Evolutionary conservation across 2,329 filamentous ascomycete genomes (phyloP).

Genomic region (Cryphonectria parasitica): DNA sequence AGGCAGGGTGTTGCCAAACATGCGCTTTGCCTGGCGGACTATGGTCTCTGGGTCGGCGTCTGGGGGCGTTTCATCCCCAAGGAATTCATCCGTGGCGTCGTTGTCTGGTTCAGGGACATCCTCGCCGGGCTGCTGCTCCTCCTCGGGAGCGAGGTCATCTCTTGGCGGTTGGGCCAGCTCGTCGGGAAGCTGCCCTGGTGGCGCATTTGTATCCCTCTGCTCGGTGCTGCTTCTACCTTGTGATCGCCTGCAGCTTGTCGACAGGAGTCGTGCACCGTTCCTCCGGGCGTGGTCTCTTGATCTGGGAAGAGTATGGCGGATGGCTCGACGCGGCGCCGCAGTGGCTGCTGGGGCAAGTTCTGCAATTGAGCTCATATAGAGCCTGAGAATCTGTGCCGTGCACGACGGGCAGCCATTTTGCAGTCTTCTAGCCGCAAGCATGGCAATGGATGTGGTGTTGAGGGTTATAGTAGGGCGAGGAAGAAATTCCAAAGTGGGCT

Average conservation of each 20-base stretch:
- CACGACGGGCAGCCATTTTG: conserved; percentile 45
- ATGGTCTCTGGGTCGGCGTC: conserved; percentile 57
- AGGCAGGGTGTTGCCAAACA: conserved; percentile 78
- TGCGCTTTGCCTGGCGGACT: conserved; percentile 72
- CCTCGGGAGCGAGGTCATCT: conserved; percentile 9
- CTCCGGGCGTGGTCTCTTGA: conserved; percentile 14
- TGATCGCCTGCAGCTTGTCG: conserved; percentile 18
- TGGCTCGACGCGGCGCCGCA: conserved; percentile 15
- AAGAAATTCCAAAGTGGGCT: conserved; percentile 6
- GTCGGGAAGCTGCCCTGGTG: conserved; percentile 9
- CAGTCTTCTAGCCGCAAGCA: conserved; percentile 45
- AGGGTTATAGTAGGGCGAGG: conserved; percentile 11
- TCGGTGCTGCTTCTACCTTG: conserved; percentile 15
- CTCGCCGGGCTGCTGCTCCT: neutral
- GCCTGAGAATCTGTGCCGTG: conserved; percentile 41
- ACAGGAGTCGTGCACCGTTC: conserved; percentile 23
- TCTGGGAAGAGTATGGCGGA: conserved; percentile 16
- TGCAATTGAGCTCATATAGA: conserved; percentile 43
- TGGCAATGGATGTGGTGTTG: conserved; percentile 31
- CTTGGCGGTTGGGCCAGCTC: neutral
- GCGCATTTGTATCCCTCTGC: neutral
- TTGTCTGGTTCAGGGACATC: neutral
- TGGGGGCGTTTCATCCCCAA: neutral
- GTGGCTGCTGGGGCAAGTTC: conserved; percentile 27
- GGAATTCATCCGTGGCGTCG: neutral